Base-by-base conservation (phyloP, 1,139 yeast genomes). In the Debaryomycetaceae sp. region DNA sequence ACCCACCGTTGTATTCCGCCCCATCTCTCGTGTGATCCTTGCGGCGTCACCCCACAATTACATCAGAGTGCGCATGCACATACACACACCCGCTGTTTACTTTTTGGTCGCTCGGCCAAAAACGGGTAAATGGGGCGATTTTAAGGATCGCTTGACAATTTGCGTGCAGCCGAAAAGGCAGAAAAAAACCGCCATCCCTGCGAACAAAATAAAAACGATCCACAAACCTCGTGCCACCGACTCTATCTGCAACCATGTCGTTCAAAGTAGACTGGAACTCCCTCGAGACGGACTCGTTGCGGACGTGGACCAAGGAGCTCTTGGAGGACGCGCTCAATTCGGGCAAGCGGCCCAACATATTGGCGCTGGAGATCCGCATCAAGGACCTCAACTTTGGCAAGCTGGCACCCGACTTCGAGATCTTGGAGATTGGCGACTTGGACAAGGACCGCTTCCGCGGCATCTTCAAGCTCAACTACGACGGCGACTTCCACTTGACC, bases 391-490 rank as follows among this genome's bases (percentile, higher is more conserved):
- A 80, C 44, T 79, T 86, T 57, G 96, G 96, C 6, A 72, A 78
- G 35, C 70, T 71, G 32, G 80, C 95, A 1, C 95, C 96, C 0
- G 68, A 70, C 35, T 76, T 85, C 41, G 95, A 85, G 54, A 82
- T 86, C 24, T 61, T 85, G 38, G 95, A 85, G 49, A 82, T 85
- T 41, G 95, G 95, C 2, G 95, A 85, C 51, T 58, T 86, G 29
- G 95, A 82, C 9, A 71, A 66, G 20, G 95, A 85, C 53, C 59
- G 86, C 40, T 86, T 85, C 48, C 65, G 95, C 36, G 95, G 95
- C 1, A 85, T 85, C 19, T 86, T 85, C 63, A 84, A 85, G 49
- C 74, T 85, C 41, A 78, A 76, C 42, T 85, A 86, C 51, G 65
- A 69, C 31, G 96, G 96, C 3, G 88, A 84, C 50, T 88, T 89